Base-by-base conservation (phyloP, 805 yeast genomes). In the Zygotorulaspora danielsina region DNA sequence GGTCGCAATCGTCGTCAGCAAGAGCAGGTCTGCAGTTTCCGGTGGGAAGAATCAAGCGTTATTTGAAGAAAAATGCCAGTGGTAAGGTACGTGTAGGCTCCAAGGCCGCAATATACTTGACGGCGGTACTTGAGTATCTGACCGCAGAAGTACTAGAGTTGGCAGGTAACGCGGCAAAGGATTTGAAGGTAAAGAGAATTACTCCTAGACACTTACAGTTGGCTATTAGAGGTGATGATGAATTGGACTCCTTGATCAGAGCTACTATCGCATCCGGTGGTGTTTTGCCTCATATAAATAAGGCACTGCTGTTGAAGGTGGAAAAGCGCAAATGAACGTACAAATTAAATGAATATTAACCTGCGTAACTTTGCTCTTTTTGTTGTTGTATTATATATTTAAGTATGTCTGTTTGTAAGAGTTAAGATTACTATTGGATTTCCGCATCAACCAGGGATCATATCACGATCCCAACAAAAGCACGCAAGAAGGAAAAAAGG, bases 151-250 rank as follows among this genome's bases (percentile, higher is more conserved):
- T 90, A 36, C 76, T 90, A 58, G 97, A 90, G 72, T 75, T 90
- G 75, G 97, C 97, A 43, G 97, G 97, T 69, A 90, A 90, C 64
- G 97, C 97, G 25, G 97, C 97, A 32, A 88, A 90, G 66, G 97
- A 90, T 61, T 74, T 87, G 64, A 85, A 86, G 65, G 93, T 87
- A 54, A 88, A 89, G 70, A 87, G 97, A 81, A 89, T 89, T 64
- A 88, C 96, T 13, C 97, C 97, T 59, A 85, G 97, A 71, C 97
- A 89, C 67, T 74, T 89, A 61, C 96, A 89, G 68, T 76, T 89
- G 59, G 97, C 97, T 47, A 89, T 89, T 61, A 86, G 97, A 73
- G 96, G 96, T 63, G 97, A 90, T 67, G 97, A 90, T 67, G 97
- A 90, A 70, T 79, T 90, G 66, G 96, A 89, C 72, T 81, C 87